Base-by-base conservation (phyloP, 495 filamentous ascomycete genomes). In the Delitschia confertaspora region DNA sequence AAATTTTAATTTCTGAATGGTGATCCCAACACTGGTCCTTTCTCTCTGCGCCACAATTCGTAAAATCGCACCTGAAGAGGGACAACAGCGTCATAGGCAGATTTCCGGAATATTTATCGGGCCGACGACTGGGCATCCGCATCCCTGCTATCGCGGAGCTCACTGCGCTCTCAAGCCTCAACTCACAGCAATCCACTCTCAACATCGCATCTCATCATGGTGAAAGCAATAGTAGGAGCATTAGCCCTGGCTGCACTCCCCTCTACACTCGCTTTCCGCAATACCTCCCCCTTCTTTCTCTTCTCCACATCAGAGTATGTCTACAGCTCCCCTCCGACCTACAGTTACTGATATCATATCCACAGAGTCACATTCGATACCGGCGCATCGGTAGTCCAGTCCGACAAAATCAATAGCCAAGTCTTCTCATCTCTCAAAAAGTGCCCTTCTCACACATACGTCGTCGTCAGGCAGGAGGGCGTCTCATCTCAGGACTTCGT, bases 281-380 rank as follows among this genome's bases (percentile, higher is more conserved):
- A 94, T 55, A 83, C 87, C 0, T 88, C 85, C 31, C 88, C 88
- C 11, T 91, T 93, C 59, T 72, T 94, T 63, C 65, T 94, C 19
- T 78, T 87, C 57, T 93, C 88, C 18, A 82, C 75, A 25, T 76
- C 82, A 37, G 68, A 78, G 86, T 94, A 75, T 29, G 81, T 66
- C 47, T 42, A 51, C 33, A 38, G 21, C 18, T n/a, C 46, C 27
- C 43, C 29, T 22, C 16, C 14, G 17, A 2, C 13, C 18, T 24
- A n/a, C 31, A 50, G 45, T 50, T 57, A 53, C 37, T 31, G 55
- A 70, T 47, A n/a, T 47, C 32, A 44, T 37, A 32, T 14, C 14
- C 21, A 8, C 38, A 45, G 38, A 6, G 14, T 45, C 24, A 29
- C 11, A 42, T 29, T 51, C 24, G 25, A 30, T 19, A 11, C 4